phyloP scores from a whole-genome alignment of 306 rosid species.

The Glycine soja region DNA sequence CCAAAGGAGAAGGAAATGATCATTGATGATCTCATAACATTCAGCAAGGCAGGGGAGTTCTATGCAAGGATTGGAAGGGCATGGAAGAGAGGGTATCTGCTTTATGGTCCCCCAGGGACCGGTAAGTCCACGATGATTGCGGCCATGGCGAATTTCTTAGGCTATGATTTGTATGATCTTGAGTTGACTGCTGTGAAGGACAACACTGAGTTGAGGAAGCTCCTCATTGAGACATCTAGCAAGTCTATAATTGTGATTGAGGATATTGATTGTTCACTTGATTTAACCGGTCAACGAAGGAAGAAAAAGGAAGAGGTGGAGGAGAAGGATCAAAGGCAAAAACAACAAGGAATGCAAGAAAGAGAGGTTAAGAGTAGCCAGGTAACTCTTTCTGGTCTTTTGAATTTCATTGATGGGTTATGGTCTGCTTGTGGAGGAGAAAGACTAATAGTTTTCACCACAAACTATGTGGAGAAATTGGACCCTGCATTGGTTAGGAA shows the following conservation, averaged over 20 bases:
- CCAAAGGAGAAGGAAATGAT: conserved; percentile 61
- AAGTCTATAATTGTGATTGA: conserved; percentile 75
- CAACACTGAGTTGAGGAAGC: conserved; percentile 71
- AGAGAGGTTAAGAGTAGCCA: conserved; percentile 51
- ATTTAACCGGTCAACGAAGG: conserved; percentile 68
- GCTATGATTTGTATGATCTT: conserved; percentile 77
- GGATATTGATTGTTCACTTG: conserved; percentile 85
- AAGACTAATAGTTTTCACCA: conserved; percentile 79
- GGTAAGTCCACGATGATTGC: conserved; percentile 87
- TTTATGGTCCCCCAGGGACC: conserved; percentile 86
- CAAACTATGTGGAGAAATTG: conserved; percentile 77
- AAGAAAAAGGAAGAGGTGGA: conserved; percentile 52
- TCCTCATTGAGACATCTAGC: conserved; percentile 70
- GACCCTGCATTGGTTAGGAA: conserved; percentile 85
- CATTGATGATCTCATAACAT: conserved; percentile 65
- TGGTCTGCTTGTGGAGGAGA: conserved; percentile 90
- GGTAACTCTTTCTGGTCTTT: conserved; percentile 70
- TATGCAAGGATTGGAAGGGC: conserved; percentile 74
- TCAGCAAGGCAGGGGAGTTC: conserved; percentile 67
- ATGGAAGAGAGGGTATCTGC: conserved; percentile 83
- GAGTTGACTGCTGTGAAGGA: conserved; percentile 75
- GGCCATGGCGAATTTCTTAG: conserved; percentile 78
- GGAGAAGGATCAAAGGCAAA: conserved; percentile 46
- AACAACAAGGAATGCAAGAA: conserved; percentile 46
- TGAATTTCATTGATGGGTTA: conserved; percentile 85